Evolutionary conservation across 2,329 filamentous ascomycete genomes (phyloP), one percentile per base, ranked within the genome.

Genomic region (Colletotrichum magnum): DNA sequence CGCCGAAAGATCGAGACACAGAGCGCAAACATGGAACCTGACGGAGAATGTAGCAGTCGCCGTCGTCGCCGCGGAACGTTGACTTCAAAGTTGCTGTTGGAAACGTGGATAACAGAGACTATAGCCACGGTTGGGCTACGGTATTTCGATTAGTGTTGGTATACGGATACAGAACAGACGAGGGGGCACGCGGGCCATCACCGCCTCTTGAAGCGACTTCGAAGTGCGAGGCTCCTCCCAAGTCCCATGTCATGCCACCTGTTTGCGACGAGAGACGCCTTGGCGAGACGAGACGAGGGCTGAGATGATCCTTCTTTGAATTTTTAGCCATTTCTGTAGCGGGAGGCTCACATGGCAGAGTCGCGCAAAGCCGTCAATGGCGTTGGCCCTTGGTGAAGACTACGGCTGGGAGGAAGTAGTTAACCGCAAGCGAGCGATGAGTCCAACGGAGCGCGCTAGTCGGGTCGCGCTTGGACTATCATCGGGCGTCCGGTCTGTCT

Each of bases 281-380:
- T 50, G 56, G 66, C 56, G 18, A 53, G 16, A 48, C 28, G 43
- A 53, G 16, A 54, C 28, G 50, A 52, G 28, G 47, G 36, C 41
- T 41, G 28, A 43, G 26, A 21, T 24, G 21, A 39, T 50, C 9
- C 6, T 15, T 53, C 48, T 59, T 57, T 32, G 12, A 67, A 51
- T 57, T 69, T 61, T 36, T 21, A 36, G 21, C 57, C 67, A 39
- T 67, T 67, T 52, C 50, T 58, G 57, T 61, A 69, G 57, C 62
- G 56, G 56, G 56, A 61, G 12, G 51, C 57, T 61, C 56, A 60
- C 32, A 24, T 60, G 43, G 56, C 21, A 32, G 24, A 54, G 24
- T 41, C 13, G 51, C 50, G 32, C 47, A 45, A 36, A 36, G 32
- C 7, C 32, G 9, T 18, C 21, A 26, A 32, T 52, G 36, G 32